Base-by-base conservation (phyloP, 306 rosid genomes). In the Rubus parviflorus region DNA sequence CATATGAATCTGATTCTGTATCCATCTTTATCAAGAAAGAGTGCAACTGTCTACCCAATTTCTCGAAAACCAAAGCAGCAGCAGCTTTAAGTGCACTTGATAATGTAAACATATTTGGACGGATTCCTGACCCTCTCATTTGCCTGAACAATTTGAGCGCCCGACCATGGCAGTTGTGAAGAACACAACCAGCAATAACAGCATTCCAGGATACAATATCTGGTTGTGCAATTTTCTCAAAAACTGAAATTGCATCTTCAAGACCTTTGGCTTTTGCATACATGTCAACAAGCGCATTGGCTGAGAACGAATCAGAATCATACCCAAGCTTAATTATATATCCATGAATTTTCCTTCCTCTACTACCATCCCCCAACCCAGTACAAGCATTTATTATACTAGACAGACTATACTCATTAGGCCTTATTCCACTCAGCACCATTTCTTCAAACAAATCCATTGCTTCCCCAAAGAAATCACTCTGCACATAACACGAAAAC, bases 121-220 rank as follows among this genome's bases (percentile, higher is more conserved):
- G 14, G 35, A 88, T 66, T 57, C 84, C 85, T 37, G 85, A 86
- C 25, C 80, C 87, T 72, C 78, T 73, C 93, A 92, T 83, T 77
- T 81, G 87, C 63, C 53, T 74, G 57, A 92, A 84, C 62, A 88
- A 77, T 10, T 30, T 69, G 79, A 92, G 81, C 74, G 91, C 93
- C 79, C 56, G 77, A 75, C 72, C 90, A 85, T 89, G 80, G 78
- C 74, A 69, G 73, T 84, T 89, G 46, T 74, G 70, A 58, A 58
- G 70, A 83, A 94, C 93, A 87, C 98, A 94, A 54, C 98, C 95
- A 42, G 93, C 97, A 77, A 94, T 85, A 65, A 89, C 85, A 69
- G 97, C 94, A 87, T 94, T 94, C 97, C 98, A 94, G 60, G 97
- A 90, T 76, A 94, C 89, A 67, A 89, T 87, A 84, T 90, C 95